Conservation (phyloP, 495 filamentous ascomycete genomes). For the Lophiotrema nucula region DNA sequence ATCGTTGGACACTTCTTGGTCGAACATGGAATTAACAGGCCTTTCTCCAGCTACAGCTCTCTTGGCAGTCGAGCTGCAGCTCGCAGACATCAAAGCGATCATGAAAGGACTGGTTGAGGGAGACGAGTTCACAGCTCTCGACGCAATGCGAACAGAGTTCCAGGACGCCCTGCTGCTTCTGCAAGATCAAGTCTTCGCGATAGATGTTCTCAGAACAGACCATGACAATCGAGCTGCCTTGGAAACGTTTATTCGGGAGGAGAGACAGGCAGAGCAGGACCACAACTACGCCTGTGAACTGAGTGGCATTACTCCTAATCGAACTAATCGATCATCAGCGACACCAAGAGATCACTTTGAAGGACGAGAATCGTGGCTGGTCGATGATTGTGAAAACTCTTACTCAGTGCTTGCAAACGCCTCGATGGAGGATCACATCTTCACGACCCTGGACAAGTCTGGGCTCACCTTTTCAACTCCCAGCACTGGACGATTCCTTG, state of each 20-base stretch:
- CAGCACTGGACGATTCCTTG: too few relatives aligned
- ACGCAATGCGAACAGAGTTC: background rate
- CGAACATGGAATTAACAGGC: background rate
- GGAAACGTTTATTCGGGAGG: conserved; percentile 5
- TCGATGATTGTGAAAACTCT: too few relatives aligned
- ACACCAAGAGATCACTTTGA: too few relatives aligned
- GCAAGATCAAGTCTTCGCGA: conserved; percentile 3
- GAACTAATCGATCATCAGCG: too few relatives aligned
- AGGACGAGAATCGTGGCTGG: too few relatives aligned
- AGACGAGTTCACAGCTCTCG: background rate
- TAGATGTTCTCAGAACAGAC: conserved; percentile 6
- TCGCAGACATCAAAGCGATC: conserved; percentile 11
- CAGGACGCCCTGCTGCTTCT: background rate
- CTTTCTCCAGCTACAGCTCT: conserved; percentile 17
- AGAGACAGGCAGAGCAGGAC: conserved; percentile 14
- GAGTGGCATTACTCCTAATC: background rate
- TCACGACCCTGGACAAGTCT: too few relatives aligned
- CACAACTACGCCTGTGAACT: conserved; percentile 4
- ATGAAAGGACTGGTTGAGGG: background rate
- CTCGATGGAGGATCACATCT: too few relatives aligned
- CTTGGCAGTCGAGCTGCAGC: conserved; percentile 11
- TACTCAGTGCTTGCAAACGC: too few relatives aligned
- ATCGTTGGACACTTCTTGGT: background rate
- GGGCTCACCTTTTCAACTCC: too few relatives aligned
- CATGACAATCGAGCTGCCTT: background rate